Evolutionary conservation across 1,284 basidiomycete species (phyloP).

Genomic region (Inonotus hispidus): DNA sequence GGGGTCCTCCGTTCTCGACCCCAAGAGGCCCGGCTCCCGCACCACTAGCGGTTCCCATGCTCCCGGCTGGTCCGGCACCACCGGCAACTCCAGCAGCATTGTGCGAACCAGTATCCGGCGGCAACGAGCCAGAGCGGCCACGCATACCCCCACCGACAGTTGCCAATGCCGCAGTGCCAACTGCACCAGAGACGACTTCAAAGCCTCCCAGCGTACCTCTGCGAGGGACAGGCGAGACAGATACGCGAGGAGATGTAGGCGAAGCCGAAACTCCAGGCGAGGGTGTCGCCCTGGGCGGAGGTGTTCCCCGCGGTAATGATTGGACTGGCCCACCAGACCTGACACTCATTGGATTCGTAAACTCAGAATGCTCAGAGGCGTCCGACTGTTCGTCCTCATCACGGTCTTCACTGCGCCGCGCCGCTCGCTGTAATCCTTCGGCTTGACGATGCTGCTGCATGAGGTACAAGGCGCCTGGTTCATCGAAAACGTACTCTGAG

Average conservation of each 20-base stretch:
- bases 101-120: not conserved
- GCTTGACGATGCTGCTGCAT: conserved; percentile 52
- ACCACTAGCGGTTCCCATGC: not conserved
- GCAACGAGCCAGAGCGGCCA: conserved; percentile 22
- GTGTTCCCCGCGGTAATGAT: not conserved
- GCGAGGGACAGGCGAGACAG: conserved; percentile 26
- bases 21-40: not conserved
- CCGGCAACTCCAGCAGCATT: not conserved
- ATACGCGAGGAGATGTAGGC: conserved; percentile 1
- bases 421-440: conserved; percentile 26
- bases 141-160: conserved; percentile 11
- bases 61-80: not conserved
- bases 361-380: conserved; percentile 9
- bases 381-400: conserved; percentile 12
- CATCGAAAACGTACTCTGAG: conserved; percentile 36
- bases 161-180: conserved; percentile 18
- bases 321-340: conserved; percentile 30
- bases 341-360: conserved; percentile 32
- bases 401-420: not conserved
- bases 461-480: conserved; percentile 57
- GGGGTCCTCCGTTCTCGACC: conserved; percentile 25
- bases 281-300: not conserved
- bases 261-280: conserved; percentile 1
- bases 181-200: conserved; percentile 22
- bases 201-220: conserved; percentile 39